Base-by-base conservation (phyloP, 2,329 filamentous ascomycete species). In the Colletotrichum cereale region DNA sequence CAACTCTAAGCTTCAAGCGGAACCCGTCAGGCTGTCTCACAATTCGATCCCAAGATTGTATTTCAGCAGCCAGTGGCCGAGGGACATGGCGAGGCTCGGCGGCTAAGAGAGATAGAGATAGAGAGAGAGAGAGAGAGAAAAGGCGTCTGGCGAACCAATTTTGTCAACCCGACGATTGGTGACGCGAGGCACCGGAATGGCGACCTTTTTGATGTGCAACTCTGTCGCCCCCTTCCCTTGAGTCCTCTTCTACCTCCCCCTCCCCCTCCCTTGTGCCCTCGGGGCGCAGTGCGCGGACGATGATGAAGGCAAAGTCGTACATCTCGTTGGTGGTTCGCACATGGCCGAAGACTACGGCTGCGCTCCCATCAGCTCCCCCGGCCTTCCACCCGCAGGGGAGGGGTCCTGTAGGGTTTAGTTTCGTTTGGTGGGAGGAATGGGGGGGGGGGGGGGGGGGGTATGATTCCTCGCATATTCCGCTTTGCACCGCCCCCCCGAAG, bases 221-320 rank as follows among this genome's bases (percentile, higher is more conserved):
- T 18, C 38, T 36, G 44, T 61, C 38, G 18, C 18, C 14, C 47
- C 16, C 42, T 21, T 52, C 38, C 31, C n/a, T 53, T 36, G 56
- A 10, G 3, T 42, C 7, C 18, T 3, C 11, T 6, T 18, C 40
- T n/a, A n/a, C 18, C 40, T 42, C 40, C 40, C 40, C 2, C 2
- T 3, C 18, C 2, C 40, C 40, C 18, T 10, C 42, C 42, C 52
- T 36, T 55, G 52, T 55, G 52, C 18, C 29, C 38, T 36, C 42
- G 68, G 50, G 68, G 68, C 68, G 68, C 68, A 71, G 68, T 71
- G 24, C 61, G 68, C 68, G 36, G 64, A 38, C 64, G 57, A 67
- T 29, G 62, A 57, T 42, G 38, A 42, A 55, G 48, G 65, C 58
- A 44, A 50, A 34, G 36, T 67, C 44, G 68, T 68, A 50, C 65